Conservation (phyloP, 495 filamentous ascomycete species). For the Friedmanniomyces endolithicus region DNA sequence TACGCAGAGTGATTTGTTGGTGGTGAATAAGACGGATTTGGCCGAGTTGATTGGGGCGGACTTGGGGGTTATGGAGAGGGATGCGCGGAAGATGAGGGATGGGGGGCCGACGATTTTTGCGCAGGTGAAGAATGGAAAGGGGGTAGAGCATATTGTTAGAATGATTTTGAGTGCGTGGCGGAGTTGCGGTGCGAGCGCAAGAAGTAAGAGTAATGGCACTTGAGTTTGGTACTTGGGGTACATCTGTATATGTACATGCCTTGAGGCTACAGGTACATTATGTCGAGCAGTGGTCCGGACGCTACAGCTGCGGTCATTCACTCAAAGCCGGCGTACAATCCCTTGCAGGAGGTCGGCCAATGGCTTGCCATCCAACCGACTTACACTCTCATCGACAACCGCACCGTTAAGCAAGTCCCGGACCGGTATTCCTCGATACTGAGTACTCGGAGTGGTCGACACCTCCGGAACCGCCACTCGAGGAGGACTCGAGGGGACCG, state of each 20-base stretch:
- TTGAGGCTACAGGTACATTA: no score
- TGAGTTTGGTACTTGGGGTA: background rate
- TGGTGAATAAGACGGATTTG: constrained; percentile 94
- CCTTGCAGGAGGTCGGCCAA: background rate
- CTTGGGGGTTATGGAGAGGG: constrained; percentile 84
- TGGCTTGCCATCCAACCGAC: background rate
- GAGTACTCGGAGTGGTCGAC: background rate
- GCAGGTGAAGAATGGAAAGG: constrained; percentile 83
- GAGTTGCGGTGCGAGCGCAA: constrained; percentile 33
- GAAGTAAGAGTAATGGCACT: background rate
- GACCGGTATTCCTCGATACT: background rate
- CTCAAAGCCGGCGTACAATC: background rate
- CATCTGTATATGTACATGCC: no score
- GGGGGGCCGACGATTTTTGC: constrained; percentile 96
- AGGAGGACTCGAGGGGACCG: background rate
- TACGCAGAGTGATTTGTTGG: constrained; percentile 80
- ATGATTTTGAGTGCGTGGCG: constrained; percentile 89
- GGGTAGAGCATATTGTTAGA: constrained; percentile 70
- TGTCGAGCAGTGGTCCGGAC: no score
- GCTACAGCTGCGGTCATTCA: background rate
- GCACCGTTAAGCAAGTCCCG: background rate
- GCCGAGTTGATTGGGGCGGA: constrained; percentile 88
- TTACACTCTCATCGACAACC: background rate
- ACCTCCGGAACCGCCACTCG: background rate
- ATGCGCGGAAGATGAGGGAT: constrained; percentile 82